Base-by-base conservation (phyloP, 148 eudicot genomes). In the Arbutus unedo region DNA sequence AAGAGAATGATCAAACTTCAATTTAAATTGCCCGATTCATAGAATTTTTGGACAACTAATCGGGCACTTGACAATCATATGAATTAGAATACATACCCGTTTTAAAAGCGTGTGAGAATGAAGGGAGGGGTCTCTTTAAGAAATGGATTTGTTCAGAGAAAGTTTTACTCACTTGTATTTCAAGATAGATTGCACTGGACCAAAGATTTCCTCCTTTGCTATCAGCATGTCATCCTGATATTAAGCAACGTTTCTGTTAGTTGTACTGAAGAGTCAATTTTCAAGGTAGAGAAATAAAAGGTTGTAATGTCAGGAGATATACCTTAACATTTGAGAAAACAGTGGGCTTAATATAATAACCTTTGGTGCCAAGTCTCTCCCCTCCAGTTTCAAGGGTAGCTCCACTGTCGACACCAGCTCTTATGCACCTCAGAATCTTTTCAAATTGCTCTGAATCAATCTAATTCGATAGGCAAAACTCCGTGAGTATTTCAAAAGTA, bases 311-410 rank as follows among this genome's bases (percentile, higher is more conserved):
- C 5, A 44, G 47, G 2, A 44, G 72, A 15, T 13, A 47, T 85
- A 96, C 98, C 95, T 86, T 83, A 38, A 96, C 98, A 81, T 94
- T 81, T n/a, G 98, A 94, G 91, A 96, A 96, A 81, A 96, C 96
- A 21, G 98, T 93, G 81, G 98, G 98, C 89, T 89, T 79, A 66
- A 96, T 74, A 49, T 94, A 94, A 88, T 88, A 96, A 15, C 98
- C 98, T 72, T 87, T 86, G 6, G 86, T 55, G 71, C 98, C 98
- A n/a, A 88, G 1, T 88, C 87, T 89, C 76, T 91, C 95, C 31
- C 98, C 98, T 77, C 98, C 98, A 10, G 93, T 87, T 87, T 94
- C 98, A 77, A 96, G 93, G 45, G 90, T 92, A 21, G 98, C 98
- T 70, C 96, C 98, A 72, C 91, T 74, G 5, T 96, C 94, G 25